These are phyloP conservation scores for Naganishia friedmannii DNA, from an alignment of 768 basidiomycete species.

Conservation along the genomic window DNA sequence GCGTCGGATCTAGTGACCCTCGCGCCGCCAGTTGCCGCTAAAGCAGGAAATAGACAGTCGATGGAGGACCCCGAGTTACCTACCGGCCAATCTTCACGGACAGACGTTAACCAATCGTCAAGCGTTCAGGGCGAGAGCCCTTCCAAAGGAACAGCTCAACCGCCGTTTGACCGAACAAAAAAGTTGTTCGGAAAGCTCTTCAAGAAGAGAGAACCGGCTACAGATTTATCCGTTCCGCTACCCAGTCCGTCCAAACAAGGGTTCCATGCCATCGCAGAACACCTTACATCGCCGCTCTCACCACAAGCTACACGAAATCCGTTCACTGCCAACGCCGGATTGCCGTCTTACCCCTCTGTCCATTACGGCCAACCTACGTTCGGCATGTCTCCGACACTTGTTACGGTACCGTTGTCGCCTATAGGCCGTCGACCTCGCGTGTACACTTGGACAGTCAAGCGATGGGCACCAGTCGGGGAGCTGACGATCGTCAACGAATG, in stretches of 20 bases:
- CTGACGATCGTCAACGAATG: conserved; percentile 32
- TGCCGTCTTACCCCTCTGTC: background rate
- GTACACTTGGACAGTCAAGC: conserved; percentile 47
- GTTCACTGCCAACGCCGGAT: background rate
- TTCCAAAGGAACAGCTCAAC: background rate
- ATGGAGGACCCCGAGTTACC: background rate
- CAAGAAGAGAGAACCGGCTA: conserved; percentile 40
- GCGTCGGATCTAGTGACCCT: background rate
- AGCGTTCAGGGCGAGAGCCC: too few species aligned
- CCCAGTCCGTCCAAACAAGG: conserved; percentile 14
- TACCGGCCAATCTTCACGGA: background rate
- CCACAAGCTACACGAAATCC: conserved; percentile 20
- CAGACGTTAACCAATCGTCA: background rate
- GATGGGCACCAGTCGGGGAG: conserved; percentile 40
- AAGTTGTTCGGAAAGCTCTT: conserved; percentile 50
- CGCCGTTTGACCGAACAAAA: conserved; percentile 32
- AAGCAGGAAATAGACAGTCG: background rate
- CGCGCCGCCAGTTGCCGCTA: background rate
- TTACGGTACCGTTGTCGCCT: conserved; percentile 27
- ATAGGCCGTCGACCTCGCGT: conserved; percentile 41
- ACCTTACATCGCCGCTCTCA: conserved; percentile 16
- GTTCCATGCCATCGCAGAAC: conserved; percentile 18
- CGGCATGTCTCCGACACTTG: conserved; percentile 41
- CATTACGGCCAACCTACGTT: conserved; percentile 42
- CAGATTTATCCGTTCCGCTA: conserved; percentile 4